Percentiles rank a stretch among this genome's conserved stretches.
These are phyloP conservation scores for Chenopodium album DNA, from an alignment of 148 eudicot species.

Conservation along the genomic window DNA sequence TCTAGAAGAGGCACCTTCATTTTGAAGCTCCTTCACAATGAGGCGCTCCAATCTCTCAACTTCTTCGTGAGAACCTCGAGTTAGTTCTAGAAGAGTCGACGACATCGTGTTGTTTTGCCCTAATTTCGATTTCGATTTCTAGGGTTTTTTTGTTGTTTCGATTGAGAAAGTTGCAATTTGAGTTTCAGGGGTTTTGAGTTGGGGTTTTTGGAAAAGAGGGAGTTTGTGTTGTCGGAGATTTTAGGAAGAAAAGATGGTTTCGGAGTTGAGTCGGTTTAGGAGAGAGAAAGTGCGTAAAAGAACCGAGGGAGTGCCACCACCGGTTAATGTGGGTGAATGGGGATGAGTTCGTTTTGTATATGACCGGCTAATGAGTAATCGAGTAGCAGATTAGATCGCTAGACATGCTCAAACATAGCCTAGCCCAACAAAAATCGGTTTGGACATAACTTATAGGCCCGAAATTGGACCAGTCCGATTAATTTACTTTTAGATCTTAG, in stretches of 20 bases:
- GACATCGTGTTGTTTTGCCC: conserved; percentile 45
- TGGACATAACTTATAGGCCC: too few relatives aligned
- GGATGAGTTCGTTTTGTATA: too few relatives aligned
- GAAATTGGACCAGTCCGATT: rapidly evolving
- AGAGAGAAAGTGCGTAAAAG: too few relatives aligned
- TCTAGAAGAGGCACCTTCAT: conserved; percentile 58
- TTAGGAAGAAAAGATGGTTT: too few relatives aligned
- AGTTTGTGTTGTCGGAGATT: neutral
- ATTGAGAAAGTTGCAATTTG: neutral
- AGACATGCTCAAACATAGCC: too few relatives aligned
- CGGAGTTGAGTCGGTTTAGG: too few relatives aligned
- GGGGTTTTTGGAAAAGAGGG: neutral
- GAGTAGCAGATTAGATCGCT: too few relatives aligned
- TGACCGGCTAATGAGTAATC: too few relatives aligned
- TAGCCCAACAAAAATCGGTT: too few relatives aligned
- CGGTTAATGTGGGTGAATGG: too few relatives aligned
- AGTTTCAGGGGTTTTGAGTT: conserved; percentile 12
- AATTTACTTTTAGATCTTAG: too few relatives aligned
- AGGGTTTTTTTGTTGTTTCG: conserved; percentile 13
- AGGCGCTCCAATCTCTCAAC: conserved; percentile 83
- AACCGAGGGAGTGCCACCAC: too few relatives aligned
- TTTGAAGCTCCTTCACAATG: conserved; percentile 71
- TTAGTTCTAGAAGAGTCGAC: conserved; percentile 86
- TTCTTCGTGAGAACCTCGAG: conserved; percentile 88
- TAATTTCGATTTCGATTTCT: conserved; percentile 9